Conservation (phyloP, 805 yeast genomes). For the Metschnikowia rubicola region DNA sequence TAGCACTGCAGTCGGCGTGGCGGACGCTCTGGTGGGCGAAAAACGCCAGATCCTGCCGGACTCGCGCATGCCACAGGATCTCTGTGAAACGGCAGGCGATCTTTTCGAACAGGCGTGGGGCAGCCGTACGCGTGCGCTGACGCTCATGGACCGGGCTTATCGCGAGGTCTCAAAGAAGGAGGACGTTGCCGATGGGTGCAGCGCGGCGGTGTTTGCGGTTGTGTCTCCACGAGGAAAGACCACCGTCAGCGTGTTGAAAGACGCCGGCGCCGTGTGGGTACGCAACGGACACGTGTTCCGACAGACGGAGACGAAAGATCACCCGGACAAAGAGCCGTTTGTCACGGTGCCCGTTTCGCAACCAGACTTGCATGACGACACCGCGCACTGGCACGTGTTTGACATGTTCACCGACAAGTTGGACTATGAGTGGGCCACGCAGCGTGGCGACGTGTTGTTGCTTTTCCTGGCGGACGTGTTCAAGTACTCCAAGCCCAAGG, state of each 20-base stretch:
- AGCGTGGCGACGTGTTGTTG: constrained; percentile 1
- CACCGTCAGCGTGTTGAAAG: constrained; percentile 1
- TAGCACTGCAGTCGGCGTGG: neutral
- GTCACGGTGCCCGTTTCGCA: neutral
- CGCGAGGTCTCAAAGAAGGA: neutral
- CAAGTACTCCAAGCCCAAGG: neutral
- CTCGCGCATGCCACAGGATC: neutral
- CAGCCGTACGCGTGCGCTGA: neutral
- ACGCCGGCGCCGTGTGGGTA: neutral
- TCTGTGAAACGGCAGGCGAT: neutral
- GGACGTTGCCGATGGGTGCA: neutral
- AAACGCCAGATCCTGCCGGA: neutral
- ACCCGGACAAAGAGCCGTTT: neutral
- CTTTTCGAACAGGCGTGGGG: neutral
- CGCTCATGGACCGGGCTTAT: constrained; percentile 2
- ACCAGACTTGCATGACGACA: too few relatives aligned
- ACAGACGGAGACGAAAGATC: neutral
- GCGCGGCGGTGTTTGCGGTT: constrained; percentile 1
- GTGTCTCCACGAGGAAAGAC: neutral
- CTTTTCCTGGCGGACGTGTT: constrained; percentile 1
- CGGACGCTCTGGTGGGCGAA: neutral
- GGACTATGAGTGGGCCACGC: neutral
- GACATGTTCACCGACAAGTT: neutral
- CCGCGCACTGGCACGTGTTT: neutral
- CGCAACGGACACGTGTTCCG: neutral